Percentiles rank a stretch among this genome's conserved stretches.
Evolutionary conservation across 129 eudicot species (phyloP).

Genomic region (Glebionis coronaria): DNA sequence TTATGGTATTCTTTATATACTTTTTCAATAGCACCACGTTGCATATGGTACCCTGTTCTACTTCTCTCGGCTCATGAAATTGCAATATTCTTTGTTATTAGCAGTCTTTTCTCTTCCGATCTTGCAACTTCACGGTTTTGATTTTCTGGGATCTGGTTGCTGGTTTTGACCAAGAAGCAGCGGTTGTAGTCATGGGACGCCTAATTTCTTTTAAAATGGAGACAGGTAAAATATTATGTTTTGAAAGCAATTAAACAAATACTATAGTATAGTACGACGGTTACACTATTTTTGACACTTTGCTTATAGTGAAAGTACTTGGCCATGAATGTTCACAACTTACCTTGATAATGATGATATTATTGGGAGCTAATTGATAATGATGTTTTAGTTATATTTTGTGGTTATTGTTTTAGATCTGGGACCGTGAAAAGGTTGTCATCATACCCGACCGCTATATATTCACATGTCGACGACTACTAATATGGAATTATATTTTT

Average conservation of each 20-base stretch:
- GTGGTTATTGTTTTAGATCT: too few species aligned
- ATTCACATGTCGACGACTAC: too few species aligned
- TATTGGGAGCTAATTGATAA: too few species aligned
- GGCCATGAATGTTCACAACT: not conserved
- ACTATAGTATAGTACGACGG: not conserved
- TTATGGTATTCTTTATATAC: conserved; percentile 5
- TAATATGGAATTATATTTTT: too few species aligned
- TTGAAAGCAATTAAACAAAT: not conserved
- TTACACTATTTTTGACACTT: not conserved
- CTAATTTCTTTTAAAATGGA: too few species aligned
- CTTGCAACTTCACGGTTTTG: not conserved
- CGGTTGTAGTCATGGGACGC: too few species aligned
- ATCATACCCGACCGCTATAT: too few species aligned
- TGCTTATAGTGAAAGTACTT: not conserved
- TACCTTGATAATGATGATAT: too few species aligned
- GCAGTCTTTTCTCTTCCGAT: not conserved
- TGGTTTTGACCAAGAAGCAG: conserved; percentile 99
- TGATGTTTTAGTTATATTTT: too few species aligned
- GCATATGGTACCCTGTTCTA: conserved; percentile 4
- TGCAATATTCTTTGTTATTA: not conserved
- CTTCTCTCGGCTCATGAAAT: conserved; percentile 5
- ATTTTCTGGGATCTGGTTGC: conserved; percentile 72
- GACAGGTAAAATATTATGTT: conserved; percentile 50
- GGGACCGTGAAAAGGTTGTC: too few species aligned
- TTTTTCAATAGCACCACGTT: not conserved